A percentile compares a stretch with the other conserved stretches of the same genome.
These are phyloP conservation scores for Penicillium paxilli DNA, from an alignment of 495 filamentous ascomycete species.

Conservation along the genomic window DNA sequence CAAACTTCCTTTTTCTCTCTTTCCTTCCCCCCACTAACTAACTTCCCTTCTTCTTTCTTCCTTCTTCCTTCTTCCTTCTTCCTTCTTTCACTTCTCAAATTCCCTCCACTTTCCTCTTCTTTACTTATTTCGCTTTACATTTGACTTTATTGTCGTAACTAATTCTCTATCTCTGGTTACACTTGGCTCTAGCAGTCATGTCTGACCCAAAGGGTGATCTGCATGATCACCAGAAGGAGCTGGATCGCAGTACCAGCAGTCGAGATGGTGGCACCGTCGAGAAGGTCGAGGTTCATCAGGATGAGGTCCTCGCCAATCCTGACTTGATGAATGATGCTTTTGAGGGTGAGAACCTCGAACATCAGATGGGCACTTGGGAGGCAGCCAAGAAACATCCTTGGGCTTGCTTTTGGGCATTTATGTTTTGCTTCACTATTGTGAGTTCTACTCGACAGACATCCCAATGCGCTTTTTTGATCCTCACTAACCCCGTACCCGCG, in stretches of 20 bases:
- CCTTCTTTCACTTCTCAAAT: not conserved
- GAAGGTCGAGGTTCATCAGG: slow-evolving; percentile 21
- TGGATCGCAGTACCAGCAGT: not conserved
- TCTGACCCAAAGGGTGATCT: not conserved
- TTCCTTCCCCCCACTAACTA: not conserved
- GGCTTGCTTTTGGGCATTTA: slow-evolving; percentile 48
- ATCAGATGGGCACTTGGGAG: slow-evolving; percentile 28
- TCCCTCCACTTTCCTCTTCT: not conserved
- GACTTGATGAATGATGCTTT: slow-evolving; percentile 38
- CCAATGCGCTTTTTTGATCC: not conserved
- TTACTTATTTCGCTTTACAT: too few species aligned
- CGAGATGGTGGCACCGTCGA: not conserved
- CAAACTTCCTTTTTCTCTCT: not conserved
- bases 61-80: not conserved
- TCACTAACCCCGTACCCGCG: slow-evolving; percentile 3
- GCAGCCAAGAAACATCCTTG: slow-evolving; percentile 46
- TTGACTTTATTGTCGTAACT: too few species aligned
- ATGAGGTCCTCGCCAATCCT: slow-evolving; percentile 26
- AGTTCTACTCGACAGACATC: slow-evolving; percentile 16
- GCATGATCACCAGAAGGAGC: not conserved
- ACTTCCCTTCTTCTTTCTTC: not conserved
- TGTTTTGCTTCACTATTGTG: slow-evolving; percentile 45
- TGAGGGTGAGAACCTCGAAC: slow-evolving; percentile 32
- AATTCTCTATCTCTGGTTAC: not conserved
- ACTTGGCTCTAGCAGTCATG: not conserved